phyloP scores from a whole-genome alignment of 495 filamentous ascomycete species.

The Lasiosphaeria hispida region DNA sequence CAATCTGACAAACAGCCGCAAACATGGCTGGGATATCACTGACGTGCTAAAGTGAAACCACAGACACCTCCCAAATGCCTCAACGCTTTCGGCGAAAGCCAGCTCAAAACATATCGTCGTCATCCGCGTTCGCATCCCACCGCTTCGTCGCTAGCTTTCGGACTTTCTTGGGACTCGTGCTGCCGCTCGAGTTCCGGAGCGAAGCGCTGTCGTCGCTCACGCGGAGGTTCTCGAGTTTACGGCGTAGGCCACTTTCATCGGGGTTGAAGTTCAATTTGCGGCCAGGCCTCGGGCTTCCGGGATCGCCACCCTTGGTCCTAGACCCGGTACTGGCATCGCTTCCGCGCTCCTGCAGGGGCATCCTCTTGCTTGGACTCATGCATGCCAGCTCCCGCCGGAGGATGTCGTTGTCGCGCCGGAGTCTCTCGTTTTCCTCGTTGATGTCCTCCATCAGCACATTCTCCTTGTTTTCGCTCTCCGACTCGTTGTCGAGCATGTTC shows the following conservation, averaged over 20 bases:
- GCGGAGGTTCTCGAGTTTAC: slow-evolving; percentile 24
- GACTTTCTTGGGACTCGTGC: slow-evolving; percentile 38
- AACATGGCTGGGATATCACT: background rate
- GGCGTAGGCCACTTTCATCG: slow-evolving; percentile 22
- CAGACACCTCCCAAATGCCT: background rate
- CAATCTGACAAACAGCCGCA: background rate
- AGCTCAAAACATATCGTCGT: slow-evolving; percentile 37
- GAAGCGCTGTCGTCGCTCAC: slow-evolving; percentile 20
- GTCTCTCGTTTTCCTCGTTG: slow-evolving; percentile 59
- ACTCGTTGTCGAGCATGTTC: slow-evolving; percentile 18
- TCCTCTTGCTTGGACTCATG: slow-evolving; percentile 42
- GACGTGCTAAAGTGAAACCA: background rate
- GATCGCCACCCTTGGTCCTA: slow-evolving; percentile 3
- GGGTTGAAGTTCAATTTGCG: slow-evolving; percentile 1
- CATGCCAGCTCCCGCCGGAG: slow-evolving; percentile 47
- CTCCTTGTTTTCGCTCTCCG: slow-evolving; percentile 49
- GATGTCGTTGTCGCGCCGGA: slow-evolving; percentile 51
- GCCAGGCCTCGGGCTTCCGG: slow-evolving; percentile 14
- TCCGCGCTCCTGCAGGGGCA: slow-evolving; percentile 44
- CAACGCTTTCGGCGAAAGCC: background rate
- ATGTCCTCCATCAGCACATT: slow-evolving; percentile 54
- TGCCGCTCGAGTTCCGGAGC: slow-evolving; percentile 5
- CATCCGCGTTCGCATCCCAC: slow-evolving; percentile 29
- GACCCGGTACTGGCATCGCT: slow-evolving; percentile 9
- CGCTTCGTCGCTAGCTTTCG: slow-evolving; percentile 38